phyloP scores from a whole-genome alignment of 2,329 filamentous ascomycete genomes.

The Diaporthe amygdali region DNA sequence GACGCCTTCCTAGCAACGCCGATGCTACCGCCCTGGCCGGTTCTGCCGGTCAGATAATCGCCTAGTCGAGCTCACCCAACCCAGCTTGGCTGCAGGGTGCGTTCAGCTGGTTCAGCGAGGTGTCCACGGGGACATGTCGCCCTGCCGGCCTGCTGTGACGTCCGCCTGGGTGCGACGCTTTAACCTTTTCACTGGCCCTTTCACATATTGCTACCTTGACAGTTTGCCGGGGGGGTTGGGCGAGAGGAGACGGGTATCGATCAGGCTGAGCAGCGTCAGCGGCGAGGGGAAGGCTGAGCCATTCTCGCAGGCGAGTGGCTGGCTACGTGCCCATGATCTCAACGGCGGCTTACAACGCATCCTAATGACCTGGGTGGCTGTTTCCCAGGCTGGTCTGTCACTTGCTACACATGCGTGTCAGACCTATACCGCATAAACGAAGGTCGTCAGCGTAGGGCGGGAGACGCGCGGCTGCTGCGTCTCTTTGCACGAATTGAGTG shows the following conservation, averaged over 20 bases:
- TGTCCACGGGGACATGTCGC: neutral
- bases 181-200: neutral
- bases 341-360: neutral
- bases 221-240: neutral
- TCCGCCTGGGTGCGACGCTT: neutral
- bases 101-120: neutral
- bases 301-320: no score
- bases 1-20: neutral
- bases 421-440: slow-evolving; percentile 8
- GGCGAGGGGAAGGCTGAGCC: no score
- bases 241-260: neutral
- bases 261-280: neutral
- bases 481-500: neutral
- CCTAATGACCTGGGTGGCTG: neutral
- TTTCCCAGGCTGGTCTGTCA: neutral
- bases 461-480: slow-evolving; percentile 13
- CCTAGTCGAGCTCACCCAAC: slow-evolving; percentile 6
- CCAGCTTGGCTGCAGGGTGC: neutral
- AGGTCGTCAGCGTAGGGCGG: slow-evolving; percentile 2
- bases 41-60: neutral
- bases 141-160: no score
- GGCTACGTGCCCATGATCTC: neutral
- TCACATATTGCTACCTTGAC: neutral
- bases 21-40: neutral
- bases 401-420: neutral